Base-by-base conservation (phyloP, 805 yeast genomes). In the Kuraishia molischiana region DNA sequence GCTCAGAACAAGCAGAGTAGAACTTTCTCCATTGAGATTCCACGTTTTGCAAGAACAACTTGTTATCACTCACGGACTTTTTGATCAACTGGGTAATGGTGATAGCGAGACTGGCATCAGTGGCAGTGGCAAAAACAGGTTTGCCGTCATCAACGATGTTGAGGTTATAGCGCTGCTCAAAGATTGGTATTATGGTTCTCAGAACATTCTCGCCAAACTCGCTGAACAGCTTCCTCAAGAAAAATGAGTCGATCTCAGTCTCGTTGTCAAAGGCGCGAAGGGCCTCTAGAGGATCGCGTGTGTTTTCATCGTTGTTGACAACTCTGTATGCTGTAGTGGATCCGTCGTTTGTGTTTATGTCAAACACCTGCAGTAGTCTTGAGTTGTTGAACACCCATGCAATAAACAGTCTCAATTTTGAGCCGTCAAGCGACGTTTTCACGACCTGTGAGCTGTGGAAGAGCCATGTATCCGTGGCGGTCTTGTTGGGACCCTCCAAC, bases 1-100 rank as follows among this genome's bases (percentile, higher is more conserved):
- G 64, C 49, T 87, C 95, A 39, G 71, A 73, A 51, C 95, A 79
- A 19, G 87, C 62, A 2, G 84, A 67, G 41, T 77, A 80, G 40
- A 89, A 70, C 42, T 79, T 75, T 24, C 71, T 62, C 83, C 95
- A 79, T 47, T 78, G 78, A 22, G 67, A 67, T 35, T 59, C 56
- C n/a, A 67, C 43, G 29, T 62, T 61, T 4, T 56, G 41, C 19
- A 61, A 50, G 43, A 62, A 62, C 14, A 20, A 5, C 14, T 28
- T n/a, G 13, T 29, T 29, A 10, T 32, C 26, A 32, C 6, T 11
- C 14, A 29, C 24, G 9, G 20, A 17, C 6, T 22, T 19, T n/a
- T 29, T 32, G n/a, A 18, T 26, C n/a, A 37, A 13, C 11, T 18
- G 8, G 31, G 13, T 11, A 8, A 15, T n/a, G 5, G 18, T 30